Evolutionary conservation across 2,329 filamentous ascomycete species (phyloP).

Genomic region (Arthrinium phaeospermum): DNA sequence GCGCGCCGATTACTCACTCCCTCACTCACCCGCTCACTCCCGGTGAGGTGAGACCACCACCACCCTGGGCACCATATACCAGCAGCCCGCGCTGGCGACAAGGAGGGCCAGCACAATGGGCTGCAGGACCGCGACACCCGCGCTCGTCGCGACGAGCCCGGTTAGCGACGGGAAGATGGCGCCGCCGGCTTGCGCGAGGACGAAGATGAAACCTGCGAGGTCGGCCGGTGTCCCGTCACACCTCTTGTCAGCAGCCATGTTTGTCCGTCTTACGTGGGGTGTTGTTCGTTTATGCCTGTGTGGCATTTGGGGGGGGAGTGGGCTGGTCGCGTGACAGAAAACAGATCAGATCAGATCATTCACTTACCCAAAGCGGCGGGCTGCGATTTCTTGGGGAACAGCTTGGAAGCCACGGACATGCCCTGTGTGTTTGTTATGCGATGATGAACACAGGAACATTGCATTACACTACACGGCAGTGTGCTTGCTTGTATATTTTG

Average conservation of each 20-base stretch:
- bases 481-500: no score
- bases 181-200: conserved; percentile 56
- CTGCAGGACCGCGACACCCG: conserved; percentile 52
- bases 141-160: conserved; percentile 51
- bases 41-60: conserved; percentile 25
- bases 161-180: conserved; percentile 58
- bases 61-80: conserved; percentile 45
- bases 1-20: conserved; percentile 28
- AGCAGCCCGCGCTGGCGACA: conserved; percentile 46
- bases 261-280: neutral
- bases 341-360: neutral
- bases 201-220: conserved; percentile 51
- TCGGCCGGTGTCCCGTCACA: neutral
- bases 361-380: conserved; percentile 52
- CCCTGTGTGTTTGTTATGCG: conserved; percentile 37
- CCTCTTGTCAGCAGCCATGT: neutral
- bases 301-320: neutral
- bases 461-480: neutral
- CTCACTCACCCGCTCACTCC: neutral
- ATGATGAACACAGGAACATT: neutral
- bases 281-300: neutral
- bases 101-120: conserved; percentile 54
- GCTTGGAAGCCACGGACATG: conserved; percentile 57
- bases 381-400: conserved; percentile 52
- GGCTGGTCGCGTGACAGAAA: neutral